Base-by-base conservation (phyloP, 1,284 basidiomycete species). In the Taiwanofungus camphoratus region DNA sequence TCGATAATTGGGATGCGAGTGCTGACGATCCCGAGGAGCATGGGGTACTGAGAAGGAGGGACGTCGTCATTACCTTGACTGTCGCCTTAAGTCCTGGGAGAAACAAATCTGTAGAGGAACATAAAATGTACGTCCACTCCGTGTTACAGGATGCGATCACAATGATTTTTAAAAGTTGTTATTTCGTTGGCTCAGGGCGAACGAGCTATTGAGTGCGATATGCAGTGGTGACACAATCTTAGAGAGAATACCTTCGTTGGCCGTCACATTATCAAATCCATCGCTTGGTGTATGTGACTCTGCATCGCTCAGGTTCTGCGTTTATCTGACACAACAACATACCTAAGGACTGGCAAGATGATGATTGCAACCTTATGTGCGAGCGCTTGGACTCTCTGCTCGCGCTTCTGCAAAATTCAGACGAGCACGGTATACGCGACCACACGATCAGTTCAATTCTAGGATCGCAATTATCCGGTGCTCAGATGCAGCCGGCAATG, bases 361-460 rank as follows among this genome's bases (percentile, higher is more conserved):
- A 64, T 4, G 68, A 76, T 52, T 62, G 82, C 11, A 51, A 57
- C 13, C 52, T 74, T 21, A 85, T 86, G 81, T 63, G 74, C 42
- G 59, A 71, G 35, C 72, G 82, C 29, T 64, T 82, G 19, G 57
- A 63, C 4, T 50, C 57, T 0, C 60, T 82, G 19, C 57, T 69
- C 18, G 41, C 51, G 11, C 39, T 51, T 4, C 5, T 18, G 34
- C 11, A 36, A 7, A 8, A n/a, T n/a, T n/a, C n/a, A n/a, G n/a
- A n/a, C n/a, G n/a, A n/a, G n/a, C n/a, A n/a, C n/a, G n/a, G n/a
- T n/a, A n/a, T n/a, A n/a, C n/a, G n/a, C n/a, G n/a, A n/a, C n/a
- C n/a, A n/a, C n/a, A n/a, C n/a, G n/a, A n/a, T n/a, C n/a, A n/a
- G n/a, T n/a, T n/a, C n/a, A n/a, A n/a, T n/a, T n/a, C n/a, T n/a